Percentiles rank a stretch among this genome's conserved stretches.
phyloP scores from a whole-genome alignment of 805 yeast genomes.

The Saccharomycopsis guyanensis region DNA sequence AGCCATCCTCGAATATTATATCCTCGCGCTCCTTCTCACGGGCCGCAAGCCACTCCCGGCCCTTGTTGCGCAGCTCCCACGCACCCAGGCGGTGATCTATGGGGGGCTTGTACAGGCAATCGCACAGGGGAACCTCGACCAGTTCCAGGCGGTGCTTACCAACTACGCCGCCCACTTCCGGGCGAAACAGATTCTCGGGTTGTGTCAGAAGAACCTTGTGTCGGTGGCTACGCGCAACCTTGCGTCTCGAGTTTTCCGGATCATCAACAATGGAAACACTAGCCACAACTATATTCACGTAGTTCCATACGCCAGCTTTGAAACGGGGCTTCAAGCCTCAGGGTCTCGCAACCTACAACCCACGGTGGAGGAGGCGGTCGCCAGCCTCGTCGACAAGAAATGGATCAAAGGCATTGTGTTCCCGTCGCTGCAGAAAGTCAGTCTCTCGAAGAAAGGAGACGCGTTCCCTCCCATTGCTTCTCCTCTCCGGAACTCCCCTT shows the following conservation, averaged over 20 bases:
- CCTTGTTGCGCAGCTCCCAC: constrained; percentile 3
- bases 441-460: constrained; percentile 16
- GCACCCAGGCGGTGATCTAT: background rate
- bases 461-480: constrained; percentile 4
- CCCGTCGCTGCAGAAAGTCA: constrained; percentile 4
- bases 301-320: constrained; percentile 6
- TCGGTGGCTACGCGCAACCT: constrained; percentile 13
- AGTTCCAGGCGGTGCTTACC: constrained; percentile 1
- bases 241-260: constrained; percentile 8
- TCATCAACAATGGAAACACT: constrained; percentile 8
- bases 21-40: constrained; percentile 8
- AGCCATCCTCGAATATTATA: constrained; percentile 6
- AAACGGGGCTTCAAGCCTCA: constrained; percentile 3
- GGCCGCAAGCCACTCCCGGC: constrained; percentile 13
- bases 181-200: constrained; percentile 2
- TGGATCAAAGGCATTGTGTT: constrained; percentile 19
- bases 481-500: background rate
- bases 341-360: background rate
- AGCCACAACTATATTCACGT: constrained; percentile 6
- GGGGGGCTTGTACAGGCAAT: constrained; percentile 2
- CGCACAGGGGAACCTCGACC: constrained; percentile 4
- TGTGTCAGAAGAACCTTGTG: constrained; percentile 3
- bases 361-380: constrained; percentile 18
- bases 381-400: constrained; percentile 14
- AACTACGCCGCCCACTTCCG: background rate